These are phyloP conservation scores for Aspergillus egyptiacus DNA, from an alignment of 495 filamentous ascomycete species.

Conservation along the genomic window DNA sequence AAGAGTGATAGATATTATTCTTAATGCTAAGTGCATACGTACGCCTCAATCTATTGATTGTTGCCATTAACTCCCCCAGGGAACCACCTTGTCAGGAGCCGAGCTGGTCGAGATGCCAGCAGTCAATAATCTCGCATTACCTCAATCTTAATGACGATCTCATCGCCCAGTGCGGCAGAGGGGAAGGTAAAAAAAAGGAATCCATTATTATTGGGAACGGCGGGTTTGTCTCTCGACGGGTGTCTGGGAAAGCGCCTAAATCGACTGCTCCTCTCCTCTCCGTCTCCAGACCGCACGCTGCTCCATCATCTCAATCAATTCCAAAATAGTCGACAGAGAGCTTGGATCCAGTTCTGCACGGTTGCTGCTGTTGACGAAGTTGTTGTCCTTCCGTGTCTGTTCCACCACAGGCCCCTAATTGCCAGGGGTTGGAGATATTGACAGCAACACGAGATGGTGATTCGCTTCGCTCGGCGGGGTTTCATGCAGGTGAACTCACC, in stretches of 20 bases:
- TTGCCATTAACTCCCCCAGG: background rate
- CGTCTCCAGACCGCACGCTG: background rate
- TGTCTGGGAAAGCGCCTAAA: slow-evolving; percentile 16
- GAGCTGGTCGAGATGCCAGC: too few species aligned
- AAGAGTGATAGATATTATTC: background rate
- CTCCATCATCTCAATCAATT: background rate
- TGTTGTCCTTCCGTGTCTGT: slow-evolving; percentile 2
- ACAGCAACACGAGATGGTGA: slow-evolving; percentile 13
- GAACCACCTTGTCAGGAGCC: background rate
- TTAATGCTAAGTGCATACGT: background rate
- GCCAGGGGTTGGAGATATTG: slow-evolving; percentile 9
- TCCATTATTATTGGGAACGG: slow-evolving; percentile 12
- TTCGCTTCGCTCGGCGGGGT: slow-evolving; percentile 20
- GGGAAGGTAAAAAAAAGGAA: too few species aligned
- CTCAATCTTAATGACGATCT: too few species aligned
- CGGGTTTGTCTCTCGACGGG: slow-evolving; percentile 9
- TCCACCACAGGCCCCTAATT: slow-evolving; percentile 5
- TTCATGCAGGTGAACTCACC: slow-evolving; percentile 16
- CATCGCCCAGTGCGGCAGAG: background rate
- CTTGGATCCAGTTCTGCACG: slow-evolving; percentile 2
- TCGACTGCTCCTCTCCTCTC: background rate
- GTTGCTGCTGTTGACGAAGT: background rate
- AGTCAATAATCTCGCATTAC: too few species aligned
- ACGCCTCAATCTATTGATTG: background rate
- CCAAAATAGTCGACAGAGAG: background rate